Base-by-base conservation (phyloP, 768 basidiomycete species). In the Floccularia luteovirens region DNA sequence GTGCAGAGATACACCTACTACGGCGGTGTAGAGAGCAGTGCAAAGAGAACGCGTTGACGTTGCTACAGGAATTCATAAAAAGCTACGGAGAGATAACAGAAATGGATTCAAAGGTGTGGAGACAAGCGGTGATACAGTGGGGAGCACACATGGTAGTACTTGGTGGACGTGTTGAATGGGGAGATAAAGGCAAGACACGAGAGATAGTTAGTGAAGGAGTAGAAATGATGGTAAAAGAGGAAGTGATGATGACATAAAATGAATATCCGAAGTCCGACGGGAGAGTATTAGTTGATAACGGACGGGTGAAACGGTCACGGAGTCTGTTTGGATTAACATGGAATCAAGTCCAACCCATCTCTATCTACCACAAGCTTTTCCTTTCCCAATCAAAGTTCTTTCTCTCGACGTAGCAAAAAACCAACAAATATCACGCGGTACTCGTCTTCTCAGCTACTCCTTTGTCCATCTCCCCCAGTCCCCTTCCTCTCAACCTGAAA, bases 301-400 rank as follows among this genome's bases (percentile, higher is more conserved):
- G 24, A 37, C 21, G 25, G 5, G 13, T 17, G 14, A 13, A 12
- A 50, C 54, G 46, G 49, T 55, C 55, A 54, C 55, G 47, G 45
- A 48, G 31, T 36, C 36, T 37, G 25, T 36, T 31, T 40, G 43
- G 47, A 48, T 47, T 50, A 56, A 48, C 48, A 65, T 63, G 60
- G 78, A 77, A 67, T 64, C 74, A 48, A 74, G 71, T 54, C 68
- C 81, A 45, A 90, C 92, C 7, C 74, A 82, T 38, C 69, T 96
- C 37, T 74, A 73, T 59, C 72, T 94, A 7, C 90, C 92, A 2
- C 61, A 70, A 20, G 62, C 66, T n/a, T 76, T 94, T 30, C 86
- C 91, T 2, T 98, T 79, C 67, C 93, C 93, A 39, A 75, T 98
- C 54, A 87, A 76, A 47, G 61, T 98, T 55, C 70, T 79, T 39